Conservation (phyloP, 805 yeast species). For the Candida odintsovae region DNA sequence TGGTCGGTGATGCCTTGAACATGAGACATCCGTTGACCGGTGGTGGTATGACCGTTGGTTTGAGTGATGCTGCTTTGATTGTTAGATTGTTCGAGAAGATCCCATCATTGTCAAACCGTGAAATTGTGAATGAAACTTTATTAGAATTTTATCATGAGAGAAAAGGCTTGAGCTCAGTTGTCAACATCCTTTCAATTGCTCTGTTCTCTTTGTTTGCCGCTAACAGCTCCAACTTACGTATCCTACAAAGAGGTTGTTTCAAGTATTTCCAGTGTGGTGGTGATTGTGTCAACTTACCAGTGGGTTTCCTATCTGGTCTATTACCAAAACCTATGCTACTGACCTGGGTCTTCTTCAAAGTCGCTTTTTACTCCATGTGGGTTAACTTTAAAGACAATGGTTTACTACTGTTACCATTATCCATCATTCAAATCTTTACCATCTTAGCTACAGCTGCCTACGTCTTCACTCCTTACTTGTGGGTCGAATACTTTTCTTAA, state of each 20-base stretch:
- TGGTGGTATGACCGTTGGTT: constrained; percentile 98
- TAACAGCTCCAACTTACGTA: constrained; percentile 53
- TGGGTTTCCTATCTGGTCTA: constrained; percentile 78
- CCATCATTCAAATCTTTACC: constrained; percentile 61
- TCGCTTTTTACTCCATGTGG: constrained; percentile 78
- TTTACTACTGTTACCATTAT: constrained; percentile 57
- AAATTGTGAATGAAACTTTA: constrained; percentile 48
- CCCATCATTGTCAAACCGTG: constrained; percentile 53
- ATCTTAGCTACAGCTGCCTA: constrained; percentile 67
- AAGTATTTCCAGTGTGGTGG: constrained; percentile 83
- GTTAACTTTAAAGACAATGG: constrained; percentile 67
- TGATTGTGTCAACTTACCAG: constrained; percentile 68
- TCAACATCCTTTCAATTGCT: constrained; percentile 88
- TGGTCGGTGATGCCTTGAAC: constrained; percentile 90
- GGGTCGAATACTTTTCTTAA: constrained; percentile 18
- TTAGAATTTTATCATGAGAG: constrained; percentile 70
- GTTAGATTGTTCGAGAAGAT: constrained; percentile 53
- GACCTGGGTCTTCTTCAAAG: constrained; percentile 83
- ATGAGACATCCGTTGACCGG: constrained; percentile 99
- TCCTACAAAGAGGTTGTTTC: constrained; percentile 86
- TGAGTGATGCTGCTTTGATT: constrained; percentile 73
- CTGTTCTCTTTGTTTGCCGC: constrained; percentile 89
- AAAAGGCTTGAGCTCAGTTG: constrained; percentile 73
- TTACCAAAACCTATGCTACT: constrained; percentile 68
- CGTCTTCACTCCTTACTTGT: constrained; percentile 76